Percentiles rank a stretch among this genome's conserved stretches.
Conservation (phyloP, 805 yeast species). For the Yarrowia deformans region DNA sequence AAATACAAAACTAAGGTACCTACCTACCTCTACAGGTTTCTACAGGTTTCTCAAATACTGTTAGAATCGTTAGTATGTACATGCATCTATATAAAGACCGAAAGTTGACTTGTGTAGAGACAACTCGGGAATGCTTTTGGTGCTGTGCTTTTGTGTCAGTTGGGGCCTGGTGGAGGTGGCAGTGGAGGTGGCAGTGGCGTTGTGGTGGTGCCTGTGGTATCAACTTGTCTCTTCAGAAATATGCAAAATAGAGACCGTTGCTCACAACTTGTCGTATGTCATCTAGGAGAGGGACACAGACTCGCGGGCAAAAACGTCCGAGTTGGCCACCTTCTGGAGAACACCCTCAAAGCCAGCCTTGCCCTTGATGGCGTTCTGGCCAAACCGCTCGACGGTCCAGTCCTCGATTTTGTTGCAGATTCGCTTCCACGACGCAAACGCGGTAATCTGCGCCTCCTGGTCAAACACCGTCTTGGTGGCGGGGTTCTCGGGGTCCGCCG, state of each 20-base stretch:
- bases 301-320: conserved; percentile 40
- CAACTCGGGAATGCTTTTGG: conserved; percentile 14
- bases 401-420: conserved; percentile 86
- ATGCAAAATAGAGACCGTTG: background rate
- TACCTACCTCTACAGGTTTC: no score
- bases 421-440: conserved; percentile 72
- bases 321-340: conserved; percentile 52
- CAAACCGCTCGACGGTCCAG: conserved; percentile 88
- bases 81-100: conserved; percentile 26
- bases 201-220: no score
- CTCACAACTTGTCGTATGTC: no score
- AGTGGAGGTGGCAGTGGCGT: no score
- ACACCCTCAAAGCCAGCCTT: conserved; percentile 86
- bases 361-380: conserved; percentile 85
- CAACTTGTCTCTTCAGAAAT: background rate
- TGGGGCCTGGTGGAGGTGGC: no score
- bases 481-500: conserved; percentile 68
- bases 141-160: background rate
- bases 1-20: no score
- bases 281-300: conserved; percentile 28
- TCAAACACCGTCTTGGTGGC: conserved; percentile 63
- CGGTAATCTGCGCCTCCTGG: conserved; percentile 89
- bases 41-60: no score
- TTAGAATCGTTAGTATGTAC: conserved; percentile 39
- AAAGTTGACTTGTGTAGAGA: background rate